Percentiles rank a stretch among this genome's conserved stretches.
Conservation (phyloP, 208 protist genomes). For the Crithidia sp. region DNA sequence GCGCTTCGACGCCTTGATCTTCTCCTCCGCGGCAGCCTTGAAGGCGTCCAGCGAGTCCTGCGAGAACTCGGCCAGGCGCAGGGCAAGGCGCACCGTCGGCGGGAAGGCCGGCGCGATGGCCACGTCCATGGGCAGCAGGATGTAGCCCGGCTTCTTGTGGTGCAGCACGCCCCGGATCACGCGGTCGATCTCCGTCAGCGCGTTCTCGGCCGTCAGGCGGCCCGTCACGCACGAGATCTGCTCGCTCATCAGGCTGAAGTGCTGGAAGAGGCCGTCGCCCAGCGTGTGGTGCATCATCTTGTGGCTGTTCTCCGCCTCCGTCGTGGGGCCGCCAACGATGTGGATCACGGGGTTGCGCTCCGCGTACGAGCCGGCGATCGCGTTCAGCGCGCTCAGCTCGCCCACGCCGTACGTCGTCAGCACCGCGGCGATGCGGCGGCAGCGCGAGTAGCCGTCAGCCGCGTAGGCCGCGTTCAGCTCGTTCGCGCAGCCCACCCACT, state of each 20-base stretch:
- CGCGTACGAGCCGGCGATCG: conserved; percentile 37
- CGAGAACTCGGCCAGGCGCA: neutral
- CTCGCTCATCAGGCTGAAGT: conserved; percentile 37
- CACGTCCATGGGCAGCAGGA: conserved; percentile 41
- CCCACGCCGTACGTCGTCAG: conserved; percentile 62
- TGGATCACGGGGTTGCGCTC: conserved; percentile 47
- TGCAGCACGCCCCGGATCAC: conserved; percentile 31
- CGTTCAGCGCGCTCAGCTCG: conserved; percentile 58
- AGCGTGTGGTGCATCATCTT: conserved; percentile 48
- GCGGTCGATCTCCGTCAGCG: conserved; percentile 41
- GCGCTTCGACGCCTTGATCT: conserved; percentile 22
- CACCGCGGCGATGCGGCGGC: conserved; percentile 49
- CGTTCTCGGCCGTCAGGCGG: conserved; percentile 26
- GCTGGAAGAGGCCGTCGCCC: conserved; percentile 41
- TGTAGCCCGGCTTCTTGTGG: conserved; percentile 41
- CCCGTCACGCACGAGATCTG: conserved; percentile 31
- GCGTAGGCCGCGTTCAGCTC: conserved; percentile 64
- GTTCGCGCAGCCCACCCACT: conserved; percentile 58
- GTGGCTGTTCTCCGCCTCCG: conserved; percentile 17
- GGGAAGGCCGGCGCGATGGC: conserved; percentile 7
- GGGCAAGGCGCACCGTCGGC: no score
- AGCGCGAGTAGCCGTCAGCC: conserved; percentile 51
- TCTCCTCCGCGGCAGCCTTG: conserved; percentile 35
- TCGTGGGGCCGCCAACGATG: conserved; percentile 44
- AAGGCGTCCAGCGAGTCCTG: conserved; percentile 25